Base-by-base conservation (phyloP, 306 rosid species). In the Ceratonia siliqua region DNA sequence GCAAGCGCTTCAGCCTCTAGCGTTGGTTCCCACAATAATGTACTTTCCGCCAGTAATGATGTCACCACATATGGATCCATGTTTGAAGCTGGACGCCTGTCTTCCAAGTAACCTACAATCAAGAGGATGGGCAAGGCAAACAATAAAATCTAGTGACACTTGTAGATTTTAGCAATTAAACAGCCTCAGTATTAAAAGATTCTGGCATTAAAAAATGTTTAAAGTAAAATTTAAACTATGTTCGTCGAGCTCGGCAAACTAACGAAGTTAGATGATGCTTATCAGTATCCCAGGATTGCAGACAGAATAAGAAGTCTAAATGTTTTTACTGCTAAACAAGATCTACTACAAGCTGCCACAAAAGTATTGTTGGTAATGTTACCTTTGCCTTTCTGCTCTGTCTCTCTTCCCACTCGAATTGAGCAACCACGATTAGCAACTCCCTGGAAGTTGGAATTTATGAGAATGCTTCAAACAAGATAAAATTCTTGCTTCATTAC, bases 381-480 rank as follows among this genome's bases (percentile, higher is more conserved):
- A 92, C 99, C 99, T 95, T 95, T 95, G 76, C 98, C 98, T 55
- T 84, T 61, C 83, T 88, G 83, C 90, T 92, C 98, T 2, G 98
- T 95, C 70, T 89, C 97, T 46, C 99, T 91, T 45, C 99, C 99
- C 74, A 95, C 99, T 75, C 99, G 99, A 77, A 95, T 89, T 11
- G 99, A 95, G 86, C 96, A 89, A 70, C 99, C 97, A 36, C 99
- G 99, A 75, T 95, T 95, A 74, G 99, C 99, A 75, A 95, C 99
- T 67, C 99, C 99, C 98, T 95, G 86, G 73, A 71, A 38, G 62
- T 72, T 32, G 68, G 80, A 86, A 68, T 71, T 17, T 13, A 46
- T 72, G 12, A 70, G 79, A 12, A 55, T 72, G 53, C 57, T 76
- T 53, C 33, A 22, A 35, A 82, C 13, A 59, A 41, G 10, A 59